These are phyloP conservation scores for Nicotiana tomentosiformis DNA, from an alignment of 257 asterid species.

Conservation along the genomic window DNA sequence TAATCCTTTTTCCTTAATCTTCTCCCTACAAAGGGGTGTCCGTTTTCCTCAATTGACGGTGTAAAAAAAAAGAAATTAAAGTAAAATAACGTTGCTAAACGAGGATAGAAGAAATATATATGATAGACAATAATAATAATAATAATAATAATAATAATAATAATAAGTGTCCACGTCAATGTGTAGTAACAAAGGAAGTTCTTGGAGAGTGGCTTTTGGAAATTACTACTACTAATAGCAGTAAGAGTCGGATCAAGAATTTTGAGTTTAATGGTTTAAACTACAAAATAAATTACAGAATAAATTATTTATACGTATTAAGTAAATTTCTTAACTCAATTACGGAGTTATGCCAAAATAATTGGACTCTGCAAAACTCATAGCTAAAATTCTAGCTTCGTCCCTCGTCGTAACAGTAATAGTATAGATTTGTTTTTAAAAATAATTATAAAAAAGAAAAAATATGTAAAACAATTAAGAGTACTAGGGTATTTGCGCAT, in stretches of 20 bases:
- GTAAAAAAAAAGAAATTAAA: neutral
- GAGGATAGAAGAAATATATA: neutral
- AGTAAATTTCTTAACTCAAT: too few relatives aligned
- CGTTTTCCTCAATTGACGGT: neutral
- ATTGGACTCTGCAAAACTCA: too few relatives aligned
- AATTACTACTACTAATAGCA: neutral
- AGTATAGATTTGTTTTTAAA: neutral
- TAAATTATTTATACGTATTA: too few relatives aligned
- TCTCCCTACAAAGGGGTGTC: too few relatives aligned
- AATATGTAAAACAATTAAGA: neutral
- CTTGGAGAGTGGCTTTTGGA: neutral
- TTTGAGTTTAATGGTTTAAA: too few relatives aligned
- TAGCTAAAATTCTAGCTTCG: too few relatives aligned
- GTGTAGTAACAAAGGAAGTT: neutral
- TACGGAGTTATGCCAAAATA: too few relatives aligned
- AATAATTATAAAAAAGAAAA: neutral
- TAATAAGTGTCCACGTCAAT: neutral
- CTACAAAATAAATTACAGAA: too few relatives aligned
- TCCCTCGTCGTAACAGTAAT: neutral
- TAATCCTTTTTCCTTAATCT: too few relatives aligned
- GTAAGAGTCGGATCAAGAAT: too few relatives aligned
- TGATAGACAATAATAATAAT: neutral
- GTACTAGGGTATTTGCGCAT: neutral
- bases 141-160: too few relatives aligned
- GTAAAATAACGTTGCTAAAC: neutral